Base-by-base conservation (phyloP, 2,329 filamentous ascomycete species). In the Pseudogymnoascus sp. region DNA sequence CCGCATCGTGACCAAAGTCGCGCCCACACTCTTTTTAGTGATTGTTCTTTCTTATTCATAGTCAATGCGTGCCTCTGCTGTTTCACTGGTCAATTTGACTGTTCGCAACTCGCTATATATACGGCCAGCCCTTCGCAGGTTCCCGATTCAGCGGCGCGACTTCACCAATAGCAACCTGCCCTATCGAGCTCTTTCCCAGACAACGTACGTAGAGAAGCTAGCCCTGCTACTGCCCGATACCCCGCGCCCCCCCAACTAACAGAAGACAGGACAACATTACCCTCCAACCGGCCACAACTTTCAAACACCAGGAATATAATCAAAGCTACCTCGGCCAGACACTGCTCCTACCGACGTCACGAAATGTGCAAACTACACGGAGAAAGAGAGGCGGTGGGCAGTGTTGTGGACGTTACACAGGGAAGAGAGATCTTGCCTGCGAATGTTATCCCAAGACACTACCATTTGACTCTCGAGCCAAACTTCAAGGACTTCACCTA, bases 381-480 rank as follows among this genome's bases (percentile, higher is more conserved):
- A 70, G 84, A 83, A 67, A 77, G 76, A 59, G 82, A 84, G 66
- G 78, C 77, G 66, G 79, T 81, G 63, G 80, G 79, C 67, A 79
- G 82, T 69, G 83, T 81, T 70, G 78, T 83, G 67, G 81, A 87
- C 73, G 80, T 88, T 69, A 77, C 82, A 61, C 82, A 83, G 69
- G 86, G 84, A 67, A 88, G 93, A 71, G 89, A 96, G 80, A 88
- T 97, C 68, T 83, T 97, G 70, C 95, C 93, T 61, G 87, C 88
- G 77, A 96, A 97, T 73, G 91, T 97, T 72, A 89, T 93, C 75
- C 93, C 93, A n/a, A 78, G 83, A 40, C 92, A 97, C 79, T 97
- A 97, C 78, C 86, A 96, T 75, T 78, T 97, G 70, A 95, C 90
- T 1, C 82, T 97, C 66, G 95, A 97, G 79, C 92, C 93, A 62